Percentiles rank a stretch among this genome's conserved stretches.
These are phyloP conservation scores for Cladorrhinum sp. DNA, from an alignment of 2,329 filamentous ascomycete genomes.

Conservation along the genomic window DNA sequence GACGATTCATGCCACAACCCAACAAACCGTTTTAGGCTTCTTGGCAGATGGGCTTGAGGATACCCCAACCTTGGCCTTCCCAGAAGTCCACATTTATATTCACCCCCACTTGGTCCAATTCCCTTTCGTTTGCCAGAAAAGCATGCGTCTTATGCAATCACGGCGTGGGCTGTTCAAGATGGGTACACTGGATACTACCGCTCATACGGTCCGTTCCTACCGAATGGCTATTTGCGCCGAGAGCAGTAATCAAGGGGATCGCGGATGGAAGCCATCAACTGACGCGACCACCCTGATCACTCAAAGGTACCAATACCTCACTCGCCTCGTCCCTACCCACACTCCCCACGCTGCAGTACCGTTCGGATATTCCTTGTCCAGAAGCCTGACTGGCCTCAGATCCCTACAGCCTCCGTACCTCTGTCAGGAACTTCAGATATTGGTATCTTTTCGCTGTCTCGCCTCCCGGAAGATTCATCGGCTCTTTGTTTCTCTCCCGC, in stretches of 20 bases:
- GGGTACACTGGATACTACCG: slow-evolving; percentile 27
- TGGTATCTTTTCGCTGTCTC: slow-evolving; percentile 14
- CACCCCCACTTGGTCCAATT: slow-evolving; percentile 24
- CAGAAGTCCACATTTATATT: slow-evolving; percentile 9
- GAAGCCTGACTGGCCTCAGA: neutral
- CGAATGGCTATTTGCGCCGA: slow-evolving; percentile 38
- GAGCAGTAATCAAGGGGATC: slow-evolving; percentile 30
- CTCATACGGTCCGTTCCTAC: slow-evolving; percentile 42
- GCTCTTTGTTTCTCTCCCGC: slow-evolving; percentile 5
- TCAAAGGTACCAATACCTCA: slow-evolving; percentile 17
- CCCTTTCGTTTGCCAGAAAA: slow-evolving; percentile 15
- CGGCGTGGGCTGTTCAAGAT: slow-evolving; percentile 15
- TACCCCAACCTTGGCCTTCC: slow-evolving; percentile 13
- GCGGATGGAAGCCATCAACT: slow-evolving; percentile 30
- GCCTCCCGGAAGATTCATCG: slow-evolving; percentile 4
- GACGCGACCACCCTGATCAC: slow-evolving; percentile 27
- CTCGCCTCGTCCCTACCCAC: slow-evolving; percentile 21
- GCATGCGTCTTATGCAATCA: slow-evolving; percentile 23
- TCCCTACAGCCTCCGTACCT: slow-evolving; percentile 24
- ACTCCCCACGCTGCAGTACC: slow-evolving; percentile 27
- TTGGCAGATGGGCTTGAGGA: slow-evolving; percentile 15
- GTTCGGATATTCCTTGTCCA: slow-evolving; percentile 28
- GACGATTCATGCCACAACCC: neutral
- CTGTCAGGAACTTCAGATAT: slow-evolving; percentile 10
- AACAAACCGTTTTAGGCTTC: neutral